phyloP scores from a whole-genome alignment of 2,329 filamentous ascomycete species.

The Pseudogymnoascus sp. region DNA sequence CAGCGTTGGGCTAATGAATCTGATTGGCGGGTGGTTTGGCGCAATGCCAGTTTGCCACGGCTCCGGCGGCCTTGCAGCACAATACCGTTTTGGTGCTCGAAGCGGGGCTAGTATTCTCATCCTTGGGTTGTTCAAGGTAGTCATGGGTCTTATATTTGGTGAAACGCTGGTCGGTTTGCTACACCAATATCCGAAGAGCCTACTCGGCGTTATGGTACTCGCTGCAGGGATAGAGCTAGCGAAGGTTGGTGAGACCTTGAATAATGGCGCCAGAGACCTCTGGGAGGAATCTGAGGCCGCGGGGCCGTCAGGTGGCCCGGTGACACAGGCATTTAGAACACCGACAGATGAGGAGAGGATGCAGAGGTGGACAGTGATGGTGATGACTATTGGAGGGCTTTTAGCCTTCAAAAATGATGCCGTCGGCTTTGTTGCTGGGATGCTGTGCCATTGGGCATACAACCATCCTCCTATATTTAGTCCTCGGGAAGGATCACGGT shows the following conservation, averaged over 20 bases:
- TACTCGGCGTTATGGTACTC: constrained; percentile 83
- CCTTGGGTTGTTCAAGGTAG: constrained; percentile 67
- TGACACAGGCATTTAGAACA: constrained; percentile 38
- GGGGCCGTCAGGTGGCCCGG: neutral
- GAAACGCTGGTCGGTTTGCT: constrained; percentile 66
- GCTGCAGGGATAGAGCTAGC: constrained; percentile 83
- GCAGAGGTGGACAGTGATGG: constrained; percentile 81
- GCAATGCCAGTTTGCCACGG: constrained; percentile 95
- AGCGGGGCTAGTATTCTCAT: constrained; percentile 78
- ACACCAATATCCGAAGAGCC: constrained; percentile 61
- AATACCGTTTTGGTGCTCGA: constrained; percentile 84
- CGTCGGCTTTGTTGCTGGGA: constrained; percentile 74
- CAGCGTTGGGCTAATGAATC: constrained; percentile 77
- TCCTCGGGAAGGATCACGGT: neutral
- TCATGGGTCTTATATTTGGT: constrained; percentile 69
- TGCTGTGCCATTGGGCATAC: constrained; percentile 71
- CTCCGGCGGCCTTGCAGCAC: constrained; percentile 81
- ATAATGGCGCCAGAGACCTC: constrained; percentile 58
- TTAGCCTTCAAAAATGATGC: constrained; percentile 87
- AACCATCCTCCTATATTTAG: constrained; percentile 12
- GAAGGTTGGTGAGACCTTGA: constrained; percentile 76
- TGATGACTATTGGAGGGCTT: constrained; percentile 75
- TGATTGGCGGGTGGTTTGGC: constrained; percentile 82
- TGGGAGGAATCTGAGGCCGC: constrained; percentile 46
- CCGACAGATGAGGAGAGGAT: constrained; percentile 61